Evolutionary conservation across 192 early-diverging fungal species (phyloP).

Genomic region (Linnemannia zychae): DNA sequence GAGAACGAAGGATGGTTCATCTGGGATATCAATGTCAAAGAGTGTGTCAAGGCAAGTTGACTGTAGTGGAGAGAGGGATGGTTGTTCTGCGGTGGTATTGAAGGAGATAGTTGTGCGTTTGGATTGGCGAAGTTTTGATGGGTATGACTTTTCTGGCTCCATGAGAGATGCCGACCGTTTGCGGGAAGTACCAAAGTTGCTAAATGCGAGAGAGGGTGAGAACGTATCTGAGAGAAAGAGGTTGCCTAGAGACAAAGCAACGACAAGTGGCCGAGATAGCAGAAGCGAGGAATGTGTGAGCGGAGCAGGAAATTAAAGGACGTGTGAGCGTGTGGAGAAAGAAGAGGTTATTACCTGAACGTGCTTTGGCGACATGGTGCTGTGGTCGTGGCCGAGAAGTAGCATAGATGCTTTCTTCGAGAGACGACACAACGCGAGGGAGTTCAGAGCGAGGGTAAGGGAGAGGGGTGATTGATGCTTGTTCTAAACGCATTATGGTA

Average conservation of each 20-base stretch:
- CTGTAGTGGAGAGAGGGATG: not conserved
- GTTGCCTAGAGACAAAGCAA: not conserved
- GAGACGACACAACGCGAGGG: too few species aligned
- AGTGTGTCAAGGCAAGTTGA: not conserved
- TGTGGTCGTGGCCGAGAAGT: too few species aligned
- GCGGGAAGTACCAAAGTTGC: not conserved
- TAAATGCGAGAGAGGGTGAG: not conserved
- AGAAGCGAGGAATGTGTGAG: slow-evolving; percentile 10
- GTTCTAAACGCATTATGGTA: too few species aligned
- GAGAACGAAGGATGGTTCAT: not conserved
- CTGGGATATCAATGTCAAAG: not conserved
- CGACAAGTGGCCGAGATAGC: not conserved
- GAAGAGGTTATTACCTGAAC: not conserved
- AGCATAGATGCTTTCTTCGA: too few species aligned
- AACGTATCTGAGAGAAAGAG: not conserved
- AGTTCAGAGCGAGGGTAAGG: too few species aligned
- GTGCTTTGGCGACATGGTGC: too few species aligned
- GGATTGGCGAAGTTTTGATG: not conserved
- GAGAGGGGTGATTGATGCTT: too few species aligned
- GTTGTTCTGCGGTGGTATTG: not conserved
- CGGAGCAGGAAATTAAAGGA: not conserved
- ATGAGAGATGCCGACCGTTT: not conserved
- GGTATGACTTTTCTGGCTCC: not conserved
- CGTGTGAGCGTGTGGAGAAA: not conserved
- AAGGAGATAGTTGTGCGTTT: not conserved